Base-by-base conservation (phyloP, 2,329 filamentous ascomycete genomes). In the Clathrospora elynae region DNA sequence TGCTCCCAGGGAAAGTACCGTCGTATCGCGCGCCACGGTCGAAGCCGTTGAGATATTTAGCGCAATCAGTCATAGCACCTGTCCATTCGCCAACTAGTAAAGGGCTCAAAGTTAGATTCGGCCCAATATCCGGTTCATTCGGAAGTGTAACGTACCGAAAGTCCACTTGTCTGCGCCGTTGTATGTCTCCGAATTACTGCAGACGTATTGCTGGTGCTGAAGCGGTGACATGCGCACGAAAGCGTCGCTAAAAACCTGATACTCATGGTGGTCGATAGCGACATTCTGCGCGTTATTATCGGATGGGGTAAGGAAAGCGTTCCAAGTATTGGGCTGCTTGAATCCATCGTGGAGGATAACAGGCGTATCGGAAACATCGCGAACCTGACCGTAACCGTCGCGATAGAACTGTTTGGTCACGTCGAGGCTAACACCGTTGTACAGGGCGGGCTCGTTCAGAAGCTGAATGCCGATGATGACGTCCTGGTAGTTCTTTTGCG, bases 61-160 rank as follows among this genome's bases (percentile, higher is more conserved):
- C 77, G 54, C 79, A 80, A 59, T 83, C 80, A 2, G 84, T 87
- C 75, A 86, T 78, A 10, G 83, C 84, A 14, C 77, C 84, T 1
- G 79, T 81, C 84, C 84, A 87, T 64, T 88, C 85, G 28, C 85
- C 85, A 4, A 85, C 78, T 40, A 87, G n/a, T n/a, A 72, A n/a
- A 36, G 28, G 24, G 17, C 7, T 22, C 10, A 8, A 23, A 24
- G 36, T 51, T 18, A 51, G 48, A 24, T 23, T 13, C 9, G 4
- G 12, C 4, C 12, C 4, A 3, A n/a, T 1, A 13, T 28, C 3
- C 2, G 5, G 6, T 23, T 7, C 3, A 13, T n/a, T 10, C 7
- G 9, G 4, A 8, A 7, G 11, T 9, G 16, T 3, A 5, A 45
- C 46, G 47, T 42, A 56, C 53, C 35, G 34, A 49, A 49, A 8